Evolutionary conservation across 257 asterid species (phyloP).

Genomic region (Nemophila menziesii): DNA sequence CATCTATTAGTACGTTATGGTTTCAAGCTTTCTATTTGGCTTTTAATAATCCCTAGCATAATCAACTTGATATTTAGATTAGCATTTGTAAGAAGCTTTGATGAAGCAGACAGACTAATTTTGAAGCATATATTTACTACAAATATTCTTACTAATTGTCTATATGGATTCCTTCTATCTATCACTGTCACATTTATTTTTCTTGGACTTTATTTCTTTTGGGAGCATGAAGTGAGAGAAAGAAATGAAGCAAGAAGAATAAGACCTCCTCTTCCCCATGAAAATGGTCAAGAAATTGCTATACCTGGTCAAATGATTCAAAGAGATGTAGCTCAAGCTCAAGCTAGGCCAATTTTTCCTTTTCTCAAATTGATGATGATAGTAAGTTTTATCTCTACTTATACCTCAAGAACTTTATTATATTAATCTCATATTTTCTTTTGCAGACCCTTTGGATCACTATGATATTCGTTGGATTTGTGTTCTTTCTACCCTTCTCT

Average conservation of each 20-base stretch:
- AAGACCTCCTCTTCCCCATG: too few relatives aligned
- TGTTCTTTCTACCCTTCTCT: too few relatives aligned
- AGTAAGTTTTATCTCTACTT: too few relatives aligned
- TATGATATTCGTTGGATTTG: too few relatives aligned
- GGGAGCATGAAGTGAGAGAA: constrained; percentile 96
- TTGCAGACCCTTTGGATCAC: too few relatives aligned
- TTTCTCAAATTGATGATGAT: too few relatives aligned
- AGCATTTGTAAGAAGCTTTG: constrained; percentile 83
- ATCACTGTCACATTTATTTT: constrained; percentile 90
- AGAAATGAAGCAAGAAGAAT: too few relatives aligned
- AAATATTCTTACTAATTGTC: constrained; percentile 76
- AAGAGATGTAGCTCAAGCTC: constrained; percentile 88
- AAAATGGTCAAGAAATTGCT: too few relatives aligned
- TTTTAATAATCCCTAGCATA: constrained; percentile 80
- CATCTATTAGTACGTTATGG: constrained; percentile 83
- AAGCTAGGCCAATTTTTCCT: constrained; percentile 95
- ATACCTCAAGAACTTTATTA: too few relatives aligned
- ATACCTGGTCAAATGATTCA: constrained; percentile 58
- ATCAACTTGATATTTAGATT: constrained; percentile 97
- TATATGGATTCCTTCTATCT: constrained; percentile 92
- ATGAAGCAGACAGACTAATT: constrained; percentile 81
- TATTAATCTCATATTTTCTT: too few relatives aligned
- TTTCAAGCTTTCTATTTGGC: constrained; percentile 94
- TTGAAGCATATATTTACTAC: constrained; percentile 79
- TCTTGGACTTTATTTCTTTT: constrained; percentile 91